Base-by-base conservation (phyloP, 73 alveolate genomes). In the Paramecium primaurelia region DNA sequence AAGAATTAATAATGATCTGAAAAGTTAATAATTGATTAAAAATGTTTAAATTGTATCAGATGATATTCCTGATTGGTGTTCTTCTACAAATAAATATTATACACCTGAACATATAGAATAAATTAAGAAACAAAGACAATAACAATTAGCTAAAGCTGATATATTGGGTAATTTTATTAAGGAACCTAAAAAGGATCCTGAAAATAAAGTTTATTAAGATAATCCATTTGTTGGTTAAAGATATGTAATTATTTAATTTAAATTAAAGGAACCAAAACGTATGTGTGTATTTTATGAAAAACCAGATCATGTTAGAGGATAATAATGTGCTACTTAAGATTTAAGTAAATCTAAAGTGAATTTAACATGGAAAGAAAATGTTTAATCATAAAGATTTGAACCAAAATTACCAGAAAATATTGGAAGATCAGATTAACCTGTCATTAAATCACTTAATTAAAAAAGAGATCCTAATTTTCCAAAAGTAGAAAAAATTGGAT, bases 21-120 rank as follows among this genome's bases (percentile, higher is more conserved):
- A 89, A 36, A 83, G 75, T 18, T 18, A 89, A 30, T 85, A 84
- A 30, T 89, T 89, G 28, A 71, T 89, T 11, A 71, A 83, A 34
- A 89, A 89, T 44, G 94, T 89, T 6, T 49, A 71, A 34, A 89
- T 85, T 47, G 94, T 89, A 30, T 71, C 92, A 22, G 92, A 89
- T 47, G 94, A 89, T 45, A 68, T 83, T 4, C 94, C 94, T 2
- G 84, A 89, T 8, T 89, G 94, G 94, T 69, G 94, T 30, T 26
- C 49, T n/a, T 42, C 90, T 47, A 83, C 88, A 1, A 89, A 89
- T 71, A 89, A 89, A 71, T 89, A 71, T 34, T 89, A 89, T 83
- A 89, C 94, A 25, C 85, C 88, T 42, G 94, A 89, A n/a, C 44
- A 89, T 71, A 58, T 89, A 4, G 94, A 89, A 34, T 12, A 34